Evolutionary conservation across 352 stramenopile genomes (phyloP), one percentile per base, ranked within the genome.

Genomic region (Phytopythium chamaehyphon): DNA sequence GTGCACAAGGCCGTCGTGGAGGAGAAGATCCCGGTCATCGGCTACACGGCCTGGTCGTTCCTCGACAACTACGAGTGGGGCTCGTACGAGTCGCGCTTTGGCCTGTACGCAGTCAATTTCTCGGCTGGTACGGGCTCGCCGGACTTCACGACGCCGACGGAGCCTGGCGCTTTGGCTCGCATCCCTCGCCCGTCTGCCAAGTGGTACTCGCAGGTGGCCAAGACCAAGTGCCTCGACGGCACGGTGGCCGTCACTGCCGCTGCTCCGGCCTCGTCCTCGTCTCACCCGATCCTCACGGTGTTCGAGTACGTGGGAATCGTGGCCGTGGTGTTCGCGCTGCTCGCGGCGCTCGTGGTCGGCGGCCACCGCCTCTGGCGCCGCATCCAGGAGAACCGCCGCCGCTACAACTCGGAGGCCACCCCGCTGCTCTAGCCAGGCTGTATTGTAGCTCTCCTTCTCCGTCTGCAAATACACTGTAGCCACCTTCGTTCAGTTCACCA

Each of bases 1-100:
- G 69, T 64, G 0, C 43, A 57, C 43, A 56, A 61, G 38, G 58
- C 58, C 2, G 47, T 64, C 2, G 47, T 61, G 24, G 58, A 61
- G 37, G 52, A 57, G 26, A 54, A 65, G 35, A 54, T 65, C 37
- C 58, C 52, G 26, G 51, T 97, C n/a, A 57, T 70, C 45, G 86
- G 81, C 7, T 97, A 96, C 59, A 96, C 90, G 71, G 84, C 80
- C 15, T 97, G 90, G 90, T 89, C 70, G 51, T 78, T 98, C 28
- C 63, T 97, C 40, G 88, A 97, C 61, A 97, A 96, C 53, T 97
- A 95, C 60, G 90, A 98, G 61, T 97, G 90, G 90, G 69, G 86
- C 12, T 69, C 60, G 12, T 76, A 61, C 50, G 55, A 62, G 26
- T 59, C 63, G 15, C 63, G 67, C 40, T 69, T 73, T 54, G 67